Evolutionary conservation across 148 eudicot genomes (phyloP).

Genomic region (Agrostemma githago): DNA sequence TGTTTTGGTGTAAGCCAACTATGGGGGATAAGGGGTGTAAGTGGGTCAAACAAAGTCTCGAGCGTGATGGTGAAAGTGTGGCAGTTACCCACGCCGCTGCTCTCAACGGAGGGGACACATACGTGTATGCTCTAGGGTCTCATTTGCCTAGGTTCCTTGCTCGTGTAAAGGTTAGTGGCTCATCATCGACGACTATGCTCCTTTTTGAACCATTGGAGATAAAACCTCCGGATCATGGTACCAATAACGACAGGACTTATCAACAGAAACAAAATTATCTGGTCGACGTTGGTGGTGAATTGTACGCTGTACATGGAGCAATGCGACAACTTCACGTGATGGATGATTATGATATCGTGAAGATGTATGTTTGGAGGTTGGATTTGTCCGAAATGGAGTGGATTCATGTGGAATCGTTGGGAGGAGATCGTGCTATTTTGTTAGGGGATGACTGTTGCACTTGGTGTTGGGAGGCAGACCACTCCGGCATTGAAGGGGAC

Average conservation of each 20-base stretch:
- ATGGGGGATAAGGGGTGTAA: not conserved
- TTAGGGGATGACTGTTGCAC: not conserved
- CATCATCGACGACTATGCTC: not conserved
- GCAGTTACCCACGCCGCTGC: not conserved
- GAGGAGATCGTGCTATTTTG: slow-evolving; percentile 11
- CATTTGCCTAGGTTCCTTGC: not conserved
- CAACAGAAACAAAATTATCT: not conserved
- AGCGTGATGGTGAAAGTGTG: not conserved
- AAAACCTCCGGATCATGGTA: not conserved
- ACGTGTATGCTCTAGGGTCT: not conserved
- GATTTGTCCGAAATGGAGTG: not conserved
- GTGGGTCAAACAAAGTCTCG: too few species aligned
- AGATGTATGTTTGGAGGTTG: not conserved
- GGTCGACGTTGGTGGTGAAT: slow-evolving; percentile 7
- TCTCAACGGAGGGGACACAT: not conserved
- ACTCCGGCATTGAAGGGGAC: not conserved
- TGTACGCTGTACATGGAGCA: not conserved
- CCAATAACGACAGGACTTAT: not conserved
- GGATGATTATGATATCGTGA: not conserved
- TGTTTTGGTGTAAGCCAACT: not conserved
- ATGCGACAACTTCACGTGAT: not conserved
- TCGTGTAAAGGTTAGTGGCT: not conserved
- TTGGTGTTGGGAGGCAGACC: slow-evolving; percentile 6
- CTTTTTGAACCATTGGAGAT: not conserved
- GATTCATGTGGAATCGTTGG: not conserved